Conservation (phyloP, 768 basidiomycete genomes). For the Lactifluus rugatus region DNA sequence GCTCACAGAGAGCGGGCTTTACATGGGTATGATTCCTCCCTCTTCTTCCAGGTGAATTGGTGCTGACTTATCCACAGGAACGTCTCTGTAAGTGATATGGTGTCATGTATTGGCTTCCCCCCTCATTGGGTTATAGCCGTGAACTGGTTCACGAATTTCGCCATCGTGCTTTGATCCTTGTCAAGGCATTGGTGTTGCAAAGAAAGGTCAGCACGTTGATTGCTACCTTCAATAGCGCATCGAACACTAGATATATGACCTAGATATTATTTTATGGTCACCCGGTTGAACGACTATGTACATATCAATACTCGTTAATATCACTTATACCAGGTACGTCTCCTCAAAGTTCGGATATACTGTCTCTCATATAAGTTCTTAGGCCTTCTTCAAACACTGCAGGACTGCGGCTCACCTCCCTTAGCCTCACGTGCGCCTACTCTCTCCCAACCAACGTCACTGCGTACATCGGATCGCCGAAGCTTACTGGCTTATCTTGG, state of each 20-base stretch:
- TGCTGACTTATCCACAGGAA: constrained; percentile 36
- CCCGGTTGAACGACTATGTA: constrained; percentile 92
- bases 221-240: background rate
- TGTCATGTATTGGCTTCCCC: constrained; percentile 17
- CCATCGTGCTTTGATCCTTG: constrained; percentile 82
- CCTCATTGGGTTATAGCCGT: constrained; percentile 40
- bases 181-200: constrained; percentile 91
- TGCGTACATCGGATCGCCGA: constrained; percentile 81
- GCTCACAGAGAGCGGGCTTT: constrained; percentile 85
- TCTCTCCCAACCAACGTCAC: constrained; percentile 62
- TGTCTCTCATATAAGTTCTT: background rate
- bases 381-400: constrained; percentile 82
- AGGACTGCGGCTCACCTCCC: constrained; percentile 86
- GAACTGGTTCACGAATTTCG: constrained; percentile 92
- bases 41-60: background rate
- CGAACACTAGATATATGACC: constrained; percentile 4
- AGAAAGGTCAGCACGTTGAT: constrained; percentile 52
- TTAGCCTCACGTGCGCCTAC: constrained; percentile 53
- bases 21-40: constrained; percentile 64
- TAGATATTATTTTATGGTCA: constrained; percentile 97
- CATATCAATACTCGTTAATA: constrained; percentile 95
- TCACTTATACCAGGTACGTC: constrained; percentile 78
- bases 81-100: constrained; percentile 42
- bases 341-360: background rate
- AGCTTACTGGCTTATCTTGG: constrained; percentile 90